These are phyloP conservation scores for Gossypium davidsonii DNA, from an alignment of 441 rosid species.

Conservation along the genomic window DNA sequence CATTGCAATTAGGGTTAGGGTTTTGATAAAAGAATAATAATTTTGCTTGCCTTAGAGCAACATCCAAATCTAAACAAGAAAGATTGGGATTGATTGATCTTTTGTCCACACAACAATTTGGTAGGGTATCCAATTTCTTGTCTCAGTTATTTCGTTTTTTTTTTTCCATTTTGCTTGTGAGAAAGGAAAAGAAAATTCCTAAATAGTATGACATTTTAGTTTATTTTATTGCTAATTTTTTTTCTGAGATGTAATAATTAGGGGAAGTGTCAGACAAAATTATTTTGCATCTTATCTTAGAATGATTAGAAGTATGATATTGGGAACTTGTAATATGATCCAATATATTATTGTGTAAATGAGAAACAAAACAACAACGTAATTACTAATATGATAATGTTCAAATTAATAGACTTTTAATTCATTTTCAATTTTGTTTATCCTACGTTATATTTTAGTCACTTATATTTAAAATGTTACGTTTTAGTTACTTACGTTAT, in stretches of 20 bases:
- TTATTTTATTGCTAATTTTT: background rate
- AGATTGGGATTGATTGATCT: slow-evolving; percentile 15
- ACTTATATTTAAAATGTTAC: too few species aligned
- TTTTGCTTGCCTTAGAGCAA: slow-evolving; percentile 6
- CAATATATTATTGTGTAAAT: background rate
- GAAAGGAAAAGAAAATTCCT: slow-evolving; percentile 16
- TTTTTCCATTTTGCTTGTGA: slow-evolving; percentile 20
- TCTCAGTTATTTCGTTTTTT: slow-evolving; percentile 19
- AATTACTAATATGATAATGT: background rate
- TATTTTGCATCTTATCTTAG: background rate
- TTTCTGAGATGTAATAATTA: background rate
- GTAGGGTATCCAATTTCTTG: slow-evolving; percentile 12
- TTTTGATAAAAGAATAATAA: background rate
- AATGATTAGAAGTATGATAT: background rate
- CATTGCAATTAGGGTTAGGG: background rate
- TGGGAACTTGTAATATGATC: background rate
- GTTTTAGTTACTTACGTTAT: too few species aligned
- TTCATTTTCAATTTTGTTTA: background rate
- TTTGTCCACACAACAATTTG: slow-evolving; percentile 11
- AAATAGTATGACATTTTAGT: background rate
- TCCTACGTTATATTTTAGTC: too few species aligned
- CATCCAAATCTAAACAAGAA: slow-evolving; percentile 5
- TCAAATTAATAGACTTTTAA: background rate
- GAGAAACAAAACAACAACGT: background rate
- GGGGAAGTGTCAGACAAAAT: background rate